phyloP scores from a whole-genome alignment of 177 flowering plant genomes.

The Vitis hybrid region DNA sequence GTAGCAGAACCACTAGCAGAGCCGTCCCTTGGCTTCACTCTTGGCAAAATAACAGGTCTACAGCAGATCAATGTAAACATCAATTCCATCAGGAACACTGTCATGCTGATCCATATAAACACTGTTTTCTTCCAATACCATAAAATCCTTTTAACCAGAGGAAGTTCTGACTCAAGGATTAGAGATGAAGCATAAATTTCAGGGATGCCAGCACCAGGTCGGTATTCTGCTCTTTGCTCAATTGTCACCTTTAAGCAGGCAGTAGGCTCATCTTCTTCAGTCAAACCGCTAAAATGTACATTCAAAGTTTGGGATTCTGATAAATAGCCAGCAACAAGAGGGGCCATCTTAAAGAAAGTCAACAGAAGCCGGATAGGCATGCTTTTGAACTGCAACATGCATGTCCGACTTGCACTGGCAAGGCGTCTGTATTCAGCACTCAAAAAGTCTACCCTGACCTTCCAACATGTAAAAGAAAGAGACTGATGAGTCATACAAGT shows the following conservation, averaged over 20 bases:
- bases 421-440: constrained; percentile 48
- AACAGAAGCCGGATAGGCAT: constrained; percentile 52
- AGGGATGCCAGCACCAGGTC: constrained; percentile 76
- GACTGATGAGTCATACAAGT: not conserved
- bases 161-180: constrained; percentile 69
- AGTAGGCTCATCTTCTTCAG: constrained; percentile 62
- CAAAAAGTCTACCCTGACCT: constrained; percentile 80
- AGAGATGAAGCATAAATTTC: constrained; percentile 72
- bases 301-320: constrained; percentile 69
- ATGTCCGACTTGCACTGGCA: constrained; percentile 61
- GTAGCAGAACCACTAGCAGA: constrained; percentile 17
- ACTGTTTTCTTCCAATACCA: constrained; percentile 82
- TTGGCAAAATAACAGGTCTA: constrained; percentile 61
- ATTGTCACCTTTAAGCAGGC: constrained; percentile 64
- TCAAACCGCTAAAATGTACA: constrained; percentile 48
- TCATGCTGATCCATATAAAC: constrained; percentile 65
- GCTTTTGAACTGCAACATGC: constrained; percentile 77
- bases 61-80: constrained; percentile 62
- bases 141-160: constrained; percentile 56
- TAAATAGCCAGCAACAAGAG: constrained; percentile 70
- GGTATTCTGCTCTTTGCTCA: constrained; percentile 78
- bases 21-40: constrained; percentile 31
- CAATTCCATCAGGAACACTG: constrained; percentile 47
- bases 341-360: constrained; percentile 61
- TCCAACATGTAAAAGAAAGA: constrained; percentile 10